Evolutionary conservation across 2,329 filamentous ascomycete genomes (phyloP), one percentile per base, ranked within the genome.

Genomic region (Aspergillus niger): DNA sequence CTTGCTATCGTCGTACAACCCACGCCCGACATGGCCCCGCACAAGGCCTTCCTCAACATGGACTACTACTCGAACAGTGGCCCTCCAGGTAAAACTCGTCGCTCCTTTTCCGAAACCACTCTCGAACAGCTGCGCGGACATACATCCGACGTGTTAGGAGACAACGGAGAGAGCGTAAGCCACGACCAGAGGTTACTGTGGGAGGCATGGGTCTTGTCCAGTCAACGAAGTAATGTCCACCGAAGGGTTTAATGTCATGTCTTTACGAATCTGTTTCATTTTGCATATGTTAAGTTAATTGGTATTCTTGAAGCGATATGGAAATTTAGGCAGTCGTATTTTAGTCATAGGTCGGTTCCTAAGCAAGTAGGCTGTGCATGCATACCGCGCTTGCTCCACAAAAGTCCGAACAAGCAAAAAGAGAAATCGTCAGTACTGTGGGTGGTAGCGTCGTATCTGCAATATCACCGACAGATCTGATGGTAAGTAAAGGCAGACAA

Each of bases 151-250:
- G 75, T 74, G 11, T 62, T 76, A n/a, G 76, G 73, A 3, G 77
- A 76, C 61, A 72, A 76, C 53, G 78, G 74, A 1, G 24, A 70
- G 8, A 65, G 63, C 53, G 76, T 79, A 26, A 63, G 67, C 28
- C 68, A 67, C 17, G 69, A 72, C 6, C 75, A 77, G 61, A 63
- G 69, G 17, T 62, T 67, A 38, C 59, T 77, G 41, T 79, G 77
- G 77, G 73, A 77, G 63, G 70, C 70, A 38, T 77, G 76, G 76
- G 73, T 77, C 22, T 65, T 76, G 48, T 69, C 75, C 11, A 63
- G 67, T 56, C 56, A 60, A 38, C 57, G 62, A 30, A 57, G 63
- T 47, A 57, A 50, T 44, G 52, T 60, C 39, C 63, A 53, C 17
- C 50, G 38, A 26, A 57, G 56, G 51, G 28, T 30, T 20, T 67